A percentile compares a stretch with the other conserved stretches of the same genome.
Evolutionary conservation across 805 yeast genomes (phyloP).

Genomic region (Metschnikowia kofuensis): DNA sequence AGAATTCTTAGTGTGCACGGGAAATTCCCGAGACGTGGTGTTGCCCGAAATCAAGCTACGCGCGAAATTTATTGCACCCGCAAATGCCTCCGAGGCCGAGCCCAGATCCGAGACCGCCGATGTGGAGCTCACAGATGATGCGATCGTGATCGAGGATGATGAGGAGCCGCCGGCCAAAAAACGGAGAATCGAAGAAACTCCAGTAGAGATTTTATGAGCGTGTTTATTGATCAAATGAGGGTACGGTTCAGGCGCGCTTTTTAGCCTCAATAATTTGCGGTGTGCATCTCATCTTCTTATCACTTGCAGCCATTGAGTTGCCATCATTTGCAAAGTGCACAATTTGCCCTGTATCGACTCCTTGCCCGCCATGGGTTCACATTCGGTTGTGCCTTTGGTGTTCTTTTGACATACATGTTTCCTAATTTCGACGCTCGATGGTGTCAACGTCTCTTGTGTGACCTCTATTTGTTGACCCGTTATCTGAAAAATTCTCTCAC

Average conservation of each 20-base stretch:
- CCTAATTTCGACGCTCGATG: too few species aligned
- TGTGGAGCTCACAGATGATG: conserved; percentile 1
- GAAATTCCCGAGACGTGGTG: neutral
- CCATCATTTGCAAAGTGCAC: too few species aligned
- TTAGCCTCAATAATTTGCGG: neutral
- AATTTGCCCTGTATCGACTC: too few species aligned
- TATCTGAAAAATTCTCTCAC: too few species aligned
- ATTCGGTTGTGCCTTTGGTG: too few species aligned
- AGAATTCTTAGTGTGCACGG: conserved; percentile 52
- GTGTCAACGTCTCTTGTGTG: too few species aligned
- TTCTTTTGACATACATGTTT: too few species aligned
- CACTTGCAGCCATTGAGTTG: too few species aligned
- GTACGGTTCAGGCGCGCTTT: neutral
- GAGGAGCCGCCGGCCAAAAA: conserved; percentile 17
- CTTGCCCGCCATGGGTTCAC: too few species aligned
- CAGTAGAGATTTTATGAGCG: conserved; percentile 4
- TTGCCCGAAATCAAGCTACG: conserved; percentile 20
- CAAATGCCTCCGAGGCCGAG: neutral
- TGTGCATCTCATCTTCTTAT: too few species aligned
- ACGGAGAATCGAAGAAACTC: conserved; percentile 9
- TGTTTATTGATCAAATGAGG: neutral
- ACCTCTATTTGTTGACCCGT: too few species aligned
- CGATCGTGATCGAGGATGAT: conserved; percentile 13
- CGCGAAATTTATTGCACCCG: conserved; percentile 1
- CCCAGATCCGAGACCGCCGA: neutral